Percentiles rank a stretch among this genome's conserved stretches.
phyloP scores from a whole-genome alignment of 495 filamentous ascomycete genomes.

The Xylaria acuta region DNA sequence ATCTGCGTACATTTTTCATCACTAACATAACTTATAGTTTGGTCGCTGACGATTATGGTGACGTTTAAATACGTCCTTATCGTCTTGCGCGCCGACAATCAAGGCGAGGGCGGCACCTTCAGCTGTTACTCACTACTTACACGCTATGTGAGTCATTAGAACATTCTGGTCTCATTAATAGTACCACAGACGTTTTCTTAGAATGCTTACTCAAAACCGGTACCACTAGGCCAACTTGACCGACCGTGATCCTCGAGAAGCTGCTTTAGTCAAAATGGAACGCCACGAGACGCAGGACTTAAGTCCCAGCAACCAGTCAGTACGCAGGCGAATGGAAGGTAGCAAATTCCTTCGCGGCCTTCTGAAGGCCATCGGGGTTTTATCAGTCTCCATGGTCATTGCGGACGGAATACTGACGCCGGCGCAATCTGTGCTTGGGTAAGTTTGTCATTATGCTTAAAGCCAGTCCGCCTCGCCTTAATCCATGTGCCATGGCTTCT shows the following conservation, averaged over 20 bases:
- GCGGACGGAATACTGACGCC: slow-evolving; percentile 72
- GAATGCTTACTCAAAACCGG: background rate
- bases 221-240: slow-evolving; percentile 58
- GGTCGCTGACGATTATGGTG: slow-evolving; percentile 76
- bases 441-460: background rate
- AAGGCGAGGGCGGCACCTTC: slow-evolving; percentile 81
- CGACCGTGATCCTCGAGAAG: slow-evolving; percentile 61
- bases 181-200: background rate
- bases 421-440: slow-evolving; percentile 70
- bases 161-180: background rate
- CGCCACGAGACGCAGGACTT: slow-evolving; percentile 63
- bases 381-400: slow-evolving; percentile 75
- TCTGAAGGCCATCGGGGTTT: slow-evolving; percentile 70
- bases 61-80: slow-evolving; percentile 76
- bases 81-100: slow-evolving; percentile 73
- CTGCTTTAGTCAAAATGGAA: slow-evolving; percentile 60
- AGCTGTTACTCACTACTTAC: slow-evolving; percentile 73
- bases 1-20: background rate
- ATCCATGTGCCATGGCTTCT: background rate
- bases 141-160: slow-evolving; percentile 60
- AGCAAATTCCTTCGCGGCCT: slow-evolving; percentile 57
- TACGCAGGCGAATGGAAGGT: slow-evolving; percentile 65
- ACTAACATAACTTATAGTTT: slow-evolving; percentile 45
- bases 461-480: background rate
- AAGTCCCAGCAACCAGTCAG: slow-evolving; percentile 52